Evolutionary conservation across 176 grass and related monocot species (phyloP), one percentile per base, ranked within the genome.

Genomic region (Rhynchospora breviuscula): DNA sequence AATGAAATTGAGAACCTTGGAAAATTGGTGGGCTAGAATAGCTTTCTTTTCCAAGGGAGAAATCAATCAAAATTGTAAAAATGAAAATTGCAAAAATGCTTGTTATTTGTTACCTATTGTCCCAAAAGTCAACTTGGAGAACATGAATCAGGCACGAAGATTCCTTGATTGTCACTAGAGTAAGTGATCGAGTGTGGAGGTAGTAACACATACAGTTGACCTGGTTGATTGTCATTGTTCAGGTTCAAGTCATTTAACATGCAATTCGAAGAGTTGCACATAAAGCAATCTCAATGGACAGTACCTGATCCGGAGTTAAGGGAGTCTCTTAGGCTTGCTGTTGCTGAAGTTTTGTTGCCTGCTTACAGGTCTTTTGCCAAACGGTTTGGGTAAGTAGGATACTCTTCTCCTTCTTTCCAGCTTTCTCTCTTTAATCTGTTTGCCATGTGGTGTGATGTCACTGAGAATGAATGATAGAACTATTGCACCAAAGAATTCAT

Each of bases 241-340:
- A 98, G 96, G 86, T 98, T 98, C 61, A 95, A 98, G 78, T 88
- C 89, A 53, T 98, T 98, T 87, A 98, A 95, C 61, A 78, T 85
- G 40, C 96, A 95, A 71, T 98, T 98, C 40, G 96, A 98, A 88
- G 96, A 98, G 63, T 87, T 98, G 47, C 92, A 92, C 2, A 79
- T 82, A 4, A 95, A 94, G 70, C 96, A 98, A 82, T 98, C 92
- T 12, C 92, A 93, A 68, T 98, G 96, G 96, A 90, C 85, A 3
- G 89, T 98, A 88, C 93, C 93, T 56, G 96, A 98, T 67, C 91
- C 89, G 46, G 96, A 98, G 79, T 82, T 98, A 52, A 86, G 93
- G 66, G 96, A 98, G 86, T 98, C 90, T 18, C 88, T 98, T 63
- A 93, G 96, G 78, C 96, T 98, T 87, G 91, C 96, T 54, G 68